phyloP scores from a whole-genome alignment of 179 eudicot species.

The Patellifolia procumbens region DNA sequence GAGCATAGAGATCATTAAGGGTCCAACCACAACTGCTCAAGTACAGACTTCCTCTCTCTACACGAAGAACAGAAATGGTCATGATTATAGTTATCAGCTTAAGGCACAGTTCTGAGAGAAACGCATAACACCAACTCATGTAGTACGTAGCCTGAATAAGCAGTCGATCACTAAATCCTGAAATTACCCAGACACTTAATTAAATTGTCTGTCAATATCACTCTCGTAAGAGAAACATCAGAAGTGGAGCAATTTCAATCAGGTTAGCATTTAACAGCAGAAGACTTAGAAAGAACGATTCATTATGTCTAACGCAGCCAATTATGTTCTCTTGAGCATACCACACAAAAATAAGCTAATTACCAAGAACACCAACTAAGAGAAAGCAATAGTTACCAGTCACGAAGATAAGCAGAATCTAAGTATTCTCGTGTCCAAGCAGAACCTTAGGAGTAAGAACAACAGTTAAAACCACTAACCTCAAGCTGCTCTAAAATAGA shows the following conservation, averaged over 20 bases:
- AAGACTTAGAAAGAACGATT: background rate
- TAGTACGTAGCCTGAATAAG: background rate
- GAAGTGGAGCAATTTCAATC: background rate
- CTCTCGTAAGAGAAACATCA: background rate
- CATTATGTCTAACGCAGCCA: background rate
- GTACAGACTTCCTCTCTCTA: background rate
- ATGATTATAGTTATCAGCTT: background rate
- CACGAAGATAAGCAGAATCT: background rate
- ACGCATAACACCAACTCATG: background rate
- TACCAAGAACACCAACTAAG: background rate
- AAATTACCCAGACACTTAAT: background rate
- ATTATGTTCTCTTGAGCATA: background rate
- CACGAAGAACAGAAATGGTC: background rate
- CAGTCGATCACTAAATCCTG: background rate
- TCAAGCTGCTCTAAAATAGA: slow-evolving; percentile 69
- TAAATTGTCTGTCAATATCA: background rate
- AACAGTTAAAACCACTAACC: slow-evolving; percentile 43
- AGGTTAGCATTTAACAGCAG: background rate
- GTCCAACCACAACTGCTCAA: background rate
- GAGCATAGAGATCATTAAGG: background rate
- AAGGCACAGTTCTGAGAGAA: background rate
- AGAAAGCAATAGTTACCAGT: background rate
- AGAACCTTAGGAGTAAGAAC: background rate
- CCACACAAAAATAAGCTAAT: background rate
- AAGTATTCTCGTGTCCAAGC: background rate